These are phyloP conservation scores for Ormosia semicastrata DNA, from an alignment of 306 rosid species.

Conservation along the genomic window DNA sequence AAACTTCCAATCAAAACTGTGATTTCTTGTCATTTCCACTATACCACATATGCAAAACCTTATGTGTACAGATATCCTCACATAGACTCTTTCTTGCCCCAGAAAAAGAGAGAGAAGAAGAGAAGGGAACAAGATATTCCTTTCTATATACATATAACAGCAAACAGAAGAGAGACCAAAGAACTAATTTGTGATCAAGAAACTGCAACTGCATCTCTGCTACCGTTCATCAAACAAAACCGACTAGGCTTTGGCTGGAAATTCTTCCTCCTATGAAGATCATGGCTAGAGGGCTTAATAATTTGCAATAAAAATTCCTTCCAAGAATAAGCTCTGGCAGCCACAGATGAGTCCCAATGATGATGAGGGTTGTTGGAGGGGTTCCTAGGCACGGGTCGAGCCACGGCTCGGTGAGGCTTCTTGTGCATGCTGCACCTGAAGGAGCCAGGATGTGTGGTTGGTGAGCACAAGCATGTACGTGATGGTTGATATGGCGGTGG, in stretches of 20 bases:
- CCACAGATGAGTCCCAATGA: conserved; percentile 15
- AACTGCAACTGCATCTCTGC: conserved; percentile 15
- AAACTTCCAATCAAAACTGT: neutral
- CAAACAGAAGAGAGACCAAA: neutral
- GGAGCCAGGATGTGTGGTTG: conserved; percentile 68
- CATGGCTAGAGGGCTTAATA: conserved; percentile 53
- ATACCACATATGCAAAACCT: neutral
- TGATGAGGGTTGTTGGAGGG: neutral
- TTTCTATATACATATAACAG: neutral
- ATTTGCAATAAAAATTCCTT: conserved; percentile 46
- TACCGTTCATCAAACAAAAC: conserved; percentile 42
- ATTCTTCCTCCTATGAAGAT: conserved; percentile 47
- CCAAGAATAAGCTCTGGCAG: conserved; percentile 23
- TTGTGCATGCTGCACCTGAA: conserved; percentile 67
- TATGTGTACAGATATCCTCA: neutral
- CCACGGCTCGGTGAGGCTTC: neutral
- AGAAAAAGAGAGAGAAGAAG: neutral
- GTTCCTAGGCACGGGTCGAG: neutral
- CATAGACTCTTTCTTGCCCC: neutral
- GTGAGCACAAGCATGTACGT: conserved; percentile 60
- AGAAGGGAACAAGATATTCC: neutral
- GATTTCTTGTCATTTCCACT: neutral
- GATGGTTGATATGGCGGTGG: neutral
- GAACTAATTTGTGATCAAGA: conserved; percentile 1
- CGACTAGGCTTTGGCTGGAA: conserved; percentile 60